These are phyloP conservation scores for Multifurca ochricompacta DNA, from an alignment of 768 basidiomycete species.

Conservation along the genomic window DNA sequence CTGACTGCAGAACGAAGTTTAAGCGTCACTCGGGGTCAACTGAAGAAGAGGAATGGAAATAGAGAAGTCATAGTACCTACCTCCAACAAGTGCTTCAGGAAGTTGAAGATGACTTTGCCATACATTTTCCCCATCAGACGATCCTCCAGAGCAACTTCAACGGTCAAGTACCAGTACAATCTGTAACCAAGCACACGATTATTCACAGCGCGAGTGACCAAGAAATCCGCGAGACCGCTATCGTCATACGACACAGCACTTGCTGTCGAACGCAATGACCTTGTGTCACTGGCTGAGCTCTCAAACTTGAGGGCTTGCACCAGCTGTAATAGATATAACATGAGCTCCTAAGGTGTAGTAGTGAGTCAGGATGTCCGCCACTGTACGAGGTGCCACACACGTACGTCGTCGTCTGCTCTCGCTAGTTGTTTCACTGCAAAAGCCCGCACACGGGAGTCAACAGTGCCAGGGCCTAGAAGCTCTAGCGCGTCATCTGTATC, in stretches of 20 bases:
- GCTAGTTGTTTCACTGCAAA: slow-evolving; percentile 91
- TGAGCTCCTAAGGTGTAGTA: slow-evolving; percentile 71
- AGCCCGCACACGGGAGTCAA: slow-evolving; percentile 86
- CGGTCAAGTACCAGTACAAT: slow-evolving; percentile 97
- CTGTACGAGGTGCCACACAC: slow-evolving; percentile 23
- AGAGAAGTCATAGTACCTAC: slow-evolving; percentile 44
- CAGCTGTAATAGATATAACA: slow-evolving; percentile 88
- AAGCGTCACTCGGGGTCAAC: not conserved
- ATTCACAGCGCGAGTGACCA: slow-evolving; percentile 75
- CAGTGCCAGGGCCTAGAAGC: slow-evolving; percentile 80
- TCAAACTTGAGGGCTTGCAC: slow-evolving; percentile 99
- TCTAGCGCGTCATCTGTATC: slow-evolving; percentile 97
- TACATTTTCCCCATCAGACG: slow-evolving; percentile 21
- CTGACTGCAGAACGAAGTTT: slow-evolving; percentile 35
- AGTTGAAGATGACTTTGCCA: slow-evolving; percentile 67
- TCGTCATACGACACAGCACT: slow-evolving; percentile 83
- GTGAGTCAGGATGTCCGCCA: not conserved
- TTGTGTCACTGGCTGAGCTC: slow-evolving; percentile 66
- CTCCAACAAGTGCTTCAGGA: slow-evolving; percentile 82
- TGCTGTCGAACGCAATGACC: slow-evolving; percentile 62
- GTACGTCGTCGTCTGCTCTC: slow-evolving; percentile 92
- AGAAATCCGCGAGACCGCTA: slow-evolving; percentile 87
- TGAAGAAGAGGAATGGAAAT: not conserved
- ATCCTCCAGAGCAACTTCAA: slow-evolving; percentile 86
- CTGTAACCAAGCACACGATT: slow-evolving; percentile 85